Evolutionary conservation across 768 basidiomycete species (phyloP), one percentile per base, ranked within the genome.

Genomic region (Suillus luteus): DNA sequence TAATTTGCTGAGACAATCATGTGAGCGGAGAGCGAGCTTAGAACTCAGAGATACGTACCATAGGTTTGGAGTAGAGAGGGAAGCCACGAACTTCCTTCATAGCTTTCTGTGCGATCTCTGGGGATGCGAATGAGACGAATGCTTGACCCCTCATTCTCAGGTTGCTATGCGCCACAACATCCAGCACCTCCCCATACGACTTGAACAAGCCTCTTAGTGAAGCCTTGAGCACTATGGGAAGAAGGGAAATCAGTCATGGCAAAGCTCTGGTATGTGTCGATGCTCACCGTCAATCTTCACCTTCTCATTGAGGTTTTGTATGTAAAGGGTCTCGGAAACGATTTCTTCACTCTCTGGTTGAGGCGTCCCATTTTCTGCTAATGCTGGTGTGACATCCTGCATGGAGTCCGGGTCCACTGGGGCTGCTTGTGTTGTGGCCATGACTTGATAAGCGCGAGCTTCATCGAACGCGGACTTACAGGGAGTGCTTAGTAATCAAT

Each of bases 71-170:
- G 71, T 99, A 99, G 55, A 99, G 75, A 17, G 97, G 97, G 75
- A 99, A 99, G 43, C 94, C 87, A 65, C 88, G 84, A 46, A 98
- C 95, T 75, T 99, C 97, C 80, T 86, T 93, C 85, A 92, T 82
- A 8, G 96, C 96, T 76, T 89, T 91, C 71, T 84, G 82, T 41
- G 97, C 97, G 63, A 85, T 85, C 63, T 98, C 94, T 60, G 87
- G 81, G 40, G 87, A 87, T 62, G 83, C 83, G 75, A 99, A 97
- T 43, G 93, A 94, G 43, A 99, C 93, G 73, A 99, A 99, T 4
- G 97, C 97, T 78, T 99, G 97, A 17, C 97, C 97, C 44, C 97
- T 85, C 97, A 99, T 99, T 44, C 97, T 88, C 65, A 99, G 78
- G 80, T 97, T 99, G 60, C 82, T 79, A 76, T 99, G 97, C 11